These are phyloP conservation scores for Globisporangium mamillatum DNA, from an alignment of 352 stramenopile genomes.

Conservation along the genomic window DNA sequence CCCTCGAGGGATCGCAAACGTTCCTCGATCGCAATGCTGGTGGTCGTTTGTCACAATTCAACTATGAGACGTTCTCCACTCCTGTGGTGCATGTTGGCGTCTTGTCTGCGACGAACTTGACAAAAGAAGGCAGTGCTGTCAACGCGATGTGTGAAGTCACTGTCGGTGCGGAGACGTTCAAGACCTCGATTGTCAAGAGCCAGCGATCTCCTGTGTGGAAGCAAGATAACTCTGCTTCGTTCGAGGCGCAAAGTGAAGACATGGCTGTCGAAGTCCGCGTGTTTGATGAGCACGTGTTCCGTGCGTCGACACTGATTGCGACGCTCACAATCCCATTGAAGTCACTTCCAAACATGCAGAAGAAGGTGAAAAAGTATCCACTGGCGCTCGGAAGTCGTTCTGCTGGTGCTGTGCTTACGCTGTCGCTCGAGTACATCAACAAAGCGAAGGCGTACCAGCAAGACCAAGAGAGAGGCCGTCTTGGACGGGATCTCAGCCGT, in stretches of 20 bases:
- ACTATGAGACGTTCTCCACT: conserved; percentile 80
- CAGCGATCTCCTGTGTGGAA: conserved; percentile 85
- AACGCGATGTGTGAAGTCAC: conserved; percentile 84
- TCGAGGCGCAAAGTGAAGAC: conserved; percentile 71
- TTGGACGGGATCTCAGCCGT: conserved; percentile 56
- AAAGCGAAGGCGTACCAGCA: conserved; percentile 78
- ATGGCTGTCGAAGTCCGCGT: conserved; percentile 84
- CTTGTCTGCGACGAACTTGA: conserved; percentile 76
- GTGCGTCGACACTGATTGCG: conserved; percentile 64
- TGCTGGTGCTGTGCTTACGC: conserved; percentile 68
- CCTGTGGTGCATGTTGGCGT: conserved; percentile 79
- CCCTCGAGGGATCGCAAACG: conserved; percentile 45
- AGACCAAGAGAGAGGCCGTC: conserved; percentile 56
- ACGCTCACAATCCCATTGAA: conserved; percentile 79
- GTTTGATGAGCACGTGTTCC: conserved; percentile 83
- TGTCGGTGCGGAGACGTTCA: conserved; percentile 77
- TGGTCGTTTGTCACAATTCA: conserved; percentile 81
- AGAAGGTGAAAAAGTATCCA: conserved; percentile 80
- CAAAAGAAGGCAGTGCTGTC: conserved; percentile 67
- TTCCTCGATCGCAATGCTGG: conserved; percentile 67
- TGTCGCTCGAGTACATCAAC: conserved; percentile 84
- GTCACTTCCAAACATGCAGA: conserved; percentile 82
- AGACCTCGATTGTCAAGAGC: conserved; percentile 77
- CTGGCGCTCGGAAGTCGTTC: conserved; percentile 76
- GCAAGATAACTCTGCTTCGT: conserved; percentile 82